Evolutionary conservation across 2,329 filamentous ascomycete genomes (phyloP), one percentile per base, ranked within the genome.

Genomic region (Lecanicillium sp.): DNA sequence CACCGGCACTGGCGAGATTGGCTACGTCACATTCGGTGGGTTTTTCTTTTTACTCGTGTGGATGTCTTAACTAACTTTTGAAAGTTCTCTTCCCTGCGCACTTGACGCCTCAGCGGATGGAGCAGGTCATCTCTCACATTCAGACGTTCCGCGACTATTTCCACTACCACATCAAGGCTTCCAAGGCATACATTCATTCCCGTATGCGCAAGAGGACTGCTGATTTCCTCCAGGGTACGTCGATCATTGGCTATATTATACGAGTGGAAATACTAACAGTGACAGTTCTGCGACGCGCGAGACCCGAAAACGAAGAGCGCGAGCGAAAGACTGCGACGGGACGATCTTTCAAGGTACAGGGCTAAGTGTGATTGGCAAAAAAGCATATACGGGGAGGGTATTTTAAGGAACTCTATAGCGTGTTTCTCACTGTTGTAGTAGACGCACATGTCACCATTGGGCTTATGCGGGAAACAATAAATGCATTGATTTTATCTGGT

Each of bases 71-170:
- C 58, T 67, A 50, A 62, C 51, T 30, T 23, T 21, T 19, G 30
- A 1, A 51, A 94, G 93, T 97, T 40, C 79, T 98, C 36, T 98
- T 98, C 74, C 91, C 93, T 39, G 85, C 93, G 55, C 94, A 99
- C 68, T 76, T 99, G 56, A 91, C 90, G 12, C 82, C 83, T 12
- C 89, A 96, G 68, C 82, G 90, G 63, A 88, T 94, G 72, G 85
- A 87, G 52, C 90, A 96, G 56, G 90, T 94, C 65, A 98, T 99
- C 58, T 96, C 90, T 43, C 94, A 98, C 67, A 97, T 99, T 60
- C 94, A 99, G 71, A 99, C 93, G 12, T 98, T 98, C 87, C 87
- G 93, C 57, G 93, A 98, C 65, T 98, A 98, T 70, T 98, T 99
- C 77, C 93, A 99, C 69, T 99, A 99, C 68, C 93, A 98, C 70